Evolutionary conservation across 805 yeast genomes (phyloP).

Genomic region (Cyberlindnera maritima): DNA sequence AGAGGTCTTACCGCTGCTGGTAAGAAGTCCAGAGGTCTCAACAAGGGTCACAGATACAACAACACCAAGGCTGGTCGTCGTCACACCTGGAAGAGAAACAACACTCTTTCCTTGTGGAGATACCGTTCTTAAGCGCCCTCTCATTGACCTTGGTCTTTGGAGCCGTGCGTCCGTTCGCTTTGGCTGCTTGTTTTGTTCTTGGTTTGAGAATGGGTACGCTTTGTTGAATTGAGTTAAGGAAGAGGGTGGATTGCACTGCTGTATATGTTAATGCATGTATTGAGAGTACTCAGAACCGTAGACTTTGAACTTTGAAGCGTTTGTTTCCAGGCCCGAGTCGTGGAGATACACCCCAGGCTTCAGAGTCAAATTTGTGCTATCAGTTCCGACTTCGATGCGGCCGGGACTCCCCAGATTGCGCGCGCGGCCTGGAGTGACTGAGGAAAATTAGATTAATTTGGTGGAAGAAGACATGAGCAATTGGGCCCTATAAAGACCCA

Average conservation of each 20-base stretch:
- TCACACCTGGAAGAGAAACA: constrained; percentile 99
- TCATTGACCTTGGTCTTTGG: constrained; percentile 2
- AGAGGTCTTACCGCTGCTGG: constrained; percentile 99
- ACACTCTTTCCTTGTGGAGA: constrained; percentile 99
- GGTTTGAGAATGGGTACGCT: not conserved
- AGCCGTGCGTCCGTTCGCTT: constrained; percentile 1
- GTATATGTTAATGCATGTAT: not conserved
- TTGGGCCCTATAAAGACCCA: not conserved
- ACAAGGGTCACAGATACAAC: constrained; percentile 99
- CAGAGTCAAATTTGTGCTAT: too few relatives aligned
- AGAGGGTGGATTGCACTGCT: not conserved
- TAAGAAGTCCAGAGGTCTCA: constrained; percentile 99
- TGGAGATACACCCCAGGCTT: not conserved
- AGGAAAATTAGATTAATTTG: constrained; percentile 17
- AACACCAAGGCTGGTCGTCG: constrained; percentile 98
- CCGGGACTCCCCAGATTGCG: constrained; percentile 3
- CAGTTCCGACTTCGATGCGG: constrained; percentile 2
- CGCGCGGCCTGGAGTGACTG: too few relatives aligned
- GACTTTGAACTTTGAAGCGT: not conserved
- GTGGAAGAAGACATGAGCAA: constrained; percentile 3
- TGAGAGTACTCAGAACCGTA: not conserved
- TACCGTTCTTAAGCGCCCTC: constrained; percentile 55
- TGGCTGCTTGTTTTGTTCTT: not conserved
- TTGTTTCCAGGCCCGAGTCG: not conserved
- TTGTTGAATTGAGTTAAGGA: constrained; percentile 2